Conservation (phyloP, 495 filamentous ascomycete species). For the Elaphomyces granulatus region DNA sequence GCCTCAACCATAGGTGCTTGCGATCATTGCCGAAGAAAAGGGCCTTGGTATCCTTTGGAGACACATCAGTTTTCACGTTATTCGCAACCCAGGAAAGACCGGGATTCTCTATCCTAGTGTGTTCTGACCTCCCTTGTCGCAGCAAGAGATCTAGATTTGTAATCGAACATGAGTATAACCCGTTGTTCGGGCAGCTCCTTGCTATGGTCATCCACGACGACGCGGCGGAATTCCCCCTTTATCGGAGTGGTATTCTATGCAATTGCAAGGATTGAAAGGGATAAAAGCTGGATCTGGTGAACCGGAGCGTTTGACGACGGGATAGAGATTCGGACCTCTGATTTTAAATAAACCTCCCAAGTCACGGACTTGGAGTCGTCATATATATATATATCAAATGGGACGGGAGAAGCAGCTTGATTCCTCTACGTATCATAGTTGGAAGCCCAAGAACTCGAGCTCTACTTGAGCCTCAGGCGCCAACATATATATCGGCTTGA, state of each 20-base stretch:
- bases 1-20: no score
- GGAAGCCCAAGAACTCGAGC: no score
- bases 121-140: background rate
- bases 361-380: slow-evolving; percentile 5
- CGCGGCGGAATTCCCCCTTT: slow-evolving; percentile 3
- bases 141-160: slow-evolving; percentile 10
- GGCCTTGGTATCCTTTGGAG: slow-evolving; percentile 5
- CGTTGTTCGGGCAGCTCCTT: slow-evolving; percentile 5
- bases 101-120: background rate
- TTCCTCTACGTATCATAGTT: no score
- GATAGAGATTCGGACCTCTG: slow-evolving; percentile 3
- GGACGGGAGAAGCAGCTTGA: no score
- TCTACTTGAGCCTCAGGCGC: no score
- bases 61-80: slow-evolving; percentile 4
- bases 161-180: slow-evolving; percentile 7
- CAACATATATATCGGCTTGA: no score
- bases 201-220: slow-evolving; percentile 3
- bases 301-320: slow-evolving; percentile 1
- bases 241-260: slow-evolving; percentile 3
- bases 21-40: no score
- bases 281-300: slow-evolving; percentile 5
- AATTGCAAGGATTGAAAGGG: slow-evolving; percentile 6
- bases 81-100: background rate
- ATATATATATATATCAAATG: no score
- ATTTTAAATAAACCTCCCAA: slow-evolving; percentile 2